These are phyloP conservation scores for Clonostachys sp. DNA, from an alignment of 2,329 filamentous ascomycete species.

Conservation along the genomic window DNA sequence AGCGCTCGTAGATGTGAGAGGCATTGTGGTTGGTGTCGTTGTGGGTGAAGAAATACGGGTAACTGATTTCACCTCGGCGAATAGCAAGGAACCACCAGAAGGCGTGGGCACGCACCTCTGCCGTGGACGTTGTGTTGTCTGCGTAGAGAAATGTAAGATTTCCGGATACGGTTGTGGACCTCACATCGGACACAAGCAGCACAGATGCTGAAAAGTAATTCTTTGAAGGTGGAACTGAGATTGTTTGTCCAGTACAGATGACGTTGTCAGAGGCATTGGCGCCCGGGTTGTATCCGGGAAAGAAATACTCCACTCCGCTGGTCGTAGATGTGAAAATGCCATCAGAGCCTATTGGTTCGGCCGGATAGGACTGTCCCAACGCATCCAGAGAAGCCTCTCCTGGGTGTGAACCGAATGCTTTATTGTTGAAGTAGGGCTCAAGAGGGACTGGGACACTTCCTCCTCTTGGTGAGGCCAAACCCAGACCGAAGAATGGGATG, in stretches of 20 bases:
- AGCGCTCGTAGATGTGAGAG: conserved; percentile 38
- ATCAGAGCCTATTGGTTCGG: conserved; percentile 17
- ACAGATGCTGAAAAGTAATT: conserved; percentile 35
- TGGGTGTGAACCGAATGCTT: conserved; percentile 35
- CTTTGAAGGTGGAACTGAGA: conserved; percentile 18
- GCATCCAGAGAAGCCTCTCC: conserved; percentile 40
- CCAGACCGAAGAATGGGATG: too few relatives aligned
- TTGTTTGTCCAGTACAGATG: conserved; percentile 31
- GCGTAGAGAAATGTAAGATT: conserved; percentile 35
- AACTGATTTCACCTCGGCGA: conserved; percentile 38
- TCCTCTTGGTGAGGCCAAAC: not conserved
- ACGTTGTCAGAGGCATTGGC: conserved; percentile 31
- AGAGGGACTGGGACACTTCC: conserved; percentile 1
- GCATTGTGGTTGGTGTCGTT: conserved; percentile 34
- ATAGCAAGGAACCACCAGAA: conserved; percentile 39
- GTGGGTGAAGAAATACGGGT: conserved; percentile 31
- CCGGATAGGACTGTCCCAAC: conserved; percentile 34
- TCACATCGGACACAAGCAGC: conserved; percentile 33
- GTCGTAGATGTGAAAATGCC: conserved; percentile 27
- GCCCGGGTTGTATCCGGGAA: conserved; percentile 32
- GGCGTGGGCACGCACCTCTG: conserved; percentile 35
- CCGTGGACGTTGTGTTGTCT: conserved; percentile 29
- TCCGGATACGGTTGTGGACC: conserved; percentile 27
- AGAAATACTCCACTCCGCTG: conserved; percentile 33
- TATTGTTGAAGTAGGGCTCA: conserved; percentile 33